These are phyloP conservation scores for Primulina eburnea DNA, from an alignment of 257 asterid species.

Conservation along the genomic window DNA sequence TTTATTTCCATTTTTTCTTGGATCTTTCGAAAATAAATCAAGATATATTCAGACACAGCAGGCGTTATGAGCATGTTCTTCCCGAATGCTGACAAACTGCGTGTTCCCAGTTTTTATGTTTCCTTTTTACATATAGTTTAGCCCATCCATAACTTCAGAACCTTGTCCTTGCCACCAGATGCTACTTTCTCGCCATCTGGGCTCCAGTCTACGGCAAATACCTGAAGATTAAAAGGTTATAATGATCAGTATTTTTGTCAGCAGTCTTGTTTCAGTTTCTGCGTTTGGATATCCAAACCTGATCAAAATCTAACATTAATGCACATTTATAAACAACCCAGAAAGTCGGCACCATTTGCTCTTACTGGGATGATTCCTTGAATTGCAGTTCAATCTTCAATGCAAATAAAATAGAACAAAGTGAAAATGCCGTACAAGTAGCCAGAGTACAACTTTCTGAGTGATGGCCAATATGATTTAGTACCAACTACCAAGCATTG, in stretches of 20 bases:
- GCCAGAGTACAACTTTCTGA: not conserved
- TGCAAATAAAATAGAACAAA: not conserved
- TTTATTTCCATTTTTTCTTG: not conserved
- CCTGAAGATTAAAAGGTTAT: conserved; percentile 41
- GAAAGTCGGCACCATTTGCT: not conserved
- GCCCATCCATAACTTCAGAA: conserved; percentile 96
- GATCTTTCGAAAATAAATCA: not conserved
- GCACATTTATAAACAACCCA: conserved; percentile 3
- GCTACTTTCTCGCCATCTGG: conserved; percentile 99
- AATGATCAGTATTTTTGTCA: not conserved
- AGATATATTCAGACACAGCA: not conserved
- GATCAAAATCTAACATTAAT: conserved; percentile 23
- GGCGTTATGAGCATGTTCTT: not conserved
- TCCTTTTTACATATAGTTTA: conserved; percentile 16
- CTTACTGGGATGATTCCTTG: not conserved
- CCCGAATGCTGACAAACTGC: not conserved
- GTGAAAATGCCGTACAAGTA: not conserved
- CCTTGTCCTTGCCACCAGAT: conserved; percentile 88
- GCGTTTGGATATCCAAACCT: conserved; percentile 91
- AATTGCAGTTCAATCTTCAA: not conserved
- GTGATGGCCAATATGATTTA: not conserved
- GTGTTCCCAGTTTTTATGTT: not conserved
- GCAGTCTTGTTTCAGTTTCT: conserved; percentile 79
- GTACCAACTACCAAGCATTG: not conserved
- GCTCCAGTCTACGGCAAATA: conserved; percentile 97